Base-by-base conservation (phyloP, 2,329 filamentous ascomycete species). In the Aspergillus carbonarius region DNA sequence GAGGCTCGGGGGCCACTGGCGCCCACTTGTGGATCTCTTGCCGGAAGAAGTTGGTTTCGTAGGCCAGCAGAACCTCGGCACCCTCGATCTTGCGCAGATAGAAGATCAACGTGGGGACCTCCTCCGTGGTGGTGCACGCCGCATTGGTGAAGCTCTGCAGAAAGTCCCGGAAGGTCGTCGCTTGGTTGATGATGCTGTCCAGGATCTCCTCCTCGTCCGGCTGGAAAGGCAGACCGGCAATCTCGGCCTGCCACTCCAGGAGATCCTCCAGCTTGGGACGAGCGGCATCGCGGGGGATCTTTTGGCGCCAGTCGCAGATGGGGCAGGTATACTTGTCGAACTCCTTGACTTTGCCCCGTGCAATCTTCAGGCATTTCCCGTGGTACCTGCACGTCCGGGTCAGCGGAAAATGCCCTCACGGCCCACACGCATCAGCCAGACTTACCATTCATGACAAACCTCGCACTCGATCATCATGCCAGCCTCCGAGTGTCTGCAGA, bases 381-480 rank as follows among this genome's bases (percentile, higher is more conserved):
- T 99, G 95, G 71, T 99, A 99, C 90, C 90, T 93, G 61, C 8
- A 25, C 6, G 12, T 12, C 30, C 40, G 54, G 37, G 39, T 79
- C 69, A 79, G 67, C 51, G 35, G 34, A 7, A 17, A 15, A 10
- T 20, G 46, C 44, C 18, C 25, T 32, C 7, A 7, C 4, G 27
- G 10, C 30, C 30, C 9, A 30, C n/a, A 17, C 25, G 1, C 46
- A 18, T 7, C 7, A 51, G 5, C 50, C 39, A 27, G 18, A 80
- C 87, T 80, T 75, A 93, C 95, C 95, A 99, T 79, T 99, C 95
- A 70, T 97, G 93, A 76, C 95, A 99, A 39, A 97, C 82, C 73
- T 98, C 95, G 73, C 95, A 99, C 76, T 99, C 95, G 68, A 99
- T 98, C 95, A 99, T 99, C 89, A 98, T 96, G 53, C 95, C 95